Conservation (phyloP, 345 rosid species). For the Eutrema yunnanense region DNA sequence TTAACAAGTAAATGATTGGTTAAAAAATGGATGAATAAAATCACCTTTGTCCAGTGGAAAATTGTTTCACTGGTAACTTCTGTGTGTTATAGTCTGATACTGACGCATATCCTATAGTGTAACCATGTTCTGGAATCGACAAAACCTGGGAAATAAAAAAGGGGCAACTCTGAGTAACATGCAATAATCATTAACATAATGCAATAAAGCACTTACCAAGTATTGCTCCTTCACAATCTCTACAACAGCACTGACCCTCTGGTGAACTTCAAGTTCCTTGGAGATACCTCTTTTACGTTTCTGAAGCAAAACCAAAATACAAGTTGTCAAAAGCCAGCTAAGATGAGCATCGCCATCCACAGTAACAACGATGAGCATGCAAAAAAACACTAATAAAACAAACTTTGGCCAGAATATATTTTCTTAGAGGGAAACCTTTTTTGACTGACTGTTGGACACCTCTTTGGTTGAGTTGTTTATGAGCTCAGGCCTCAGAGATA, state of each 20-base stretch:
- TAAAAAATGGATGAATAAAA: background rate
- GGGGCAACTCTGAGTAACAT: slow-evolving; percentile 15
- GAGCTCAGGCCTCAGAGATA: slow-evolving; percentile 76
- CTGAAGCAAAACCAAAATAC: slow-evolving; percentile 33
- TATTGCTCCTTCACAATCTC: slow-evolving; percentile 97
- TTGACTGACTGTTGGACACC: slow-evolving; percentile 36
- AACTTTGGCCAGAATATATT: slow-evolving; percentile 2
- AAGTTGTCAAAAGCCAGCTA: slow-evolving; percentile 5
- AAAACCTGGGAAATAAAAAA: slow-evolving; percentile 58
- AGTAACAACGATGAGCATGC: background rate
- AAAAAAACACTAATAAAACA: slow-evolving; percentile 1
- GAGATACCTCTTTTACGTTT: slow-evolving; percentile 65
- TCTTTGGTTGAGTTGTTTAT: slow-evolving; percentile 35
- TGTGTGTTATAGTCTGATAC: slow-evolving; percentile 83
- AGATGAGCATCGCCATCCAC: background rate
- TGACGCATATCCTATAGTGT: slow-evolving; percentile 79
- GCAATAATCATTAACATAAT: slow-evolving; percentile 14
- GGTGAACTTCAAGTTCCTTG: slow-evolving; percentile 67
- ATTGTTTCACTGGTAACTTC: slow-evolving; percentile 54
- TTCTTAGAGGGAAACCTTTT: slow-evolving; percentile 46
- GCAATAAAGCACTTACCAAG: slow-evolving; percentile 51
- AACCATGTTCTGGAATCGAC: slow-evolving; percentile 68
- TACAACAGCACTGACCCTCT: slow-evolving; percentile 65
- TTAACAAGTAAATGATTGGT: slow-evolving; percentile 7
- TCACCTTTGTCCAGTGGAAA: slow-evolving; percentile 76